Conservation (phyloP, 202 grass and related monocot genomes). For the Panicum hallii region DNA sequence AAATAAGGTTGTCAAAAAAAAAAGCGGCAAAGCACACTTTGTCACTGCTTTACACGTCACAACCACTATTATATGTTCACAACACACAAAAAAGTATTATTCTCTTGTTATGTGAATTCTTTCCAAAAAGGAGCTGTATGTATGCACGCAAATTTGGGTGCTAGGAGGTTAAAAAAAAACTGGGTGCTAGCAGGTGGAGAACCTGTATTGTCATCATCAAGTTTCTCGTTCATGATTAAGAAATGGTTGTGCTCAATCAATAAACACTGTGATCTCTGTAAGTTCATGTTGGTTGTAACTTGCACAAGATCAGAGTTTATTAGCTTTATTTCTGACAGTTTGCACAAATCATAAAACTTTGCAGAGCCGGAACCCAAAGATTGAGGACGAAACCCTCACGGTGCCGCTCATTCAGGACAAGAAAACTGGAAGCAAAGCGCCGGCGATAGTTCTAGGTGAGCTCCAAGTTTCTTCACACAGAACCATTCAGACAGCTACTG, state of each 20-base stretch:
- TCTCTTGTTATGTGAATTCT: background rate
- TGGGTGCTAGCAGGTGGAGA: too few relatives aligned
- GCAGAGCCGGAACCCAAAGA: conserved; percentile 3
- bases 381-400: conserved; percentile 23
- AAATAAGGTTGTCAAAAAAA: background rate
- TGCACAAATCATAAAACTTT: background rate
- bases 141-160: background rate
- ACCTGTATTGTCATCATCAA: background rate
- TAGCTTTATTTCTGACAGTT: conserved; percentile 5
- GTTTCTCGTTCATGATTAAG: background rate
- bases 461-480: background rate
- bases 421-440: conserved; percentile 54
- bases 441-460: conserved; percentile 56
- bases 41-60: background rate
- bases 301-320: background rate
- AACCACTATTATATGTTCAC: background rate
- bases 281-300: background rate
- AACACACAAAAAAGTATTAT: background rate
- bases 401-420: conserved; percentile 52
- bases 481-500: background rate
- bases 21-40: background rate
- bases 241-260: background rate
- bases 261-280: background rate
- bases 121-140: background rate
- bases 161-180: too few relatives aligned